phyloP scores from a whole-genome alignment of 2,329 filamentous ascomycete species.

The Trichoderma oligosporum region DNA sequence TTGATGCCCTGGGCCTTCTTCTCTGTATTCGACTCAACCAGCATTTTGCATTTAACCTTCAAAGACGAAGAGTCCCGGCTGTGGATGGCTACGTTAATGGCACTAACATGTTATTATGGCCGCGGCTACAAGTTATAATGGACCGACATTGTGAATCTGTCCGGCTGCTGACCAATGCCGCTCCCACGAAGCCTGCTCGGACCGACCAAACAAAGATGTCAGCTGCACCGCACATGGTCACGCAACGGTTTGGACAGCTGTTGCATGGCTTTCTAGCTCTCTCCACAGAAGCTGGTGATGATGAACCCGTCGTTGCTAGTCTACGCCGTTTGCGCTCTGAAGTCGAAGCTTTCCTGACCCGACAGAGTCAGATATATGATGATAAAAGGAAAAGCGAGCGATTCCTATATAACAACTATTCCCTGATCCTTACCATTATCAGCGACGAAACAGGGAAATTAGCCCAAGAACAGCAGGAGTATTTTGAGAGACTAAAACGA shows the following conservation, averaged over 20 bases:
- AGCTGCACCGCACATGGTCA: slow-evolving; percentile 83
- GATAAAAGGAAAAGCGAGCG: slow-evolving; percentile 79
- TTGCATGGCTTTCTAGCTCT: slow-evolving; percentile 78
- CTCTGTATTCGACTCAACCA: slow-evolving; percentile 93
- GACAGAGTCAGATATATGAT: slow-evolving; percentile 69
- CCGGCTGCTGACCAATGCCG: slow-evolving; percentile 57
- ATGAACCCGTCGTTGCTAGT: slow-evolving; percentile 85
- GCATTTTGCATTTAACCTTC: slow-evolving; percentile 88
- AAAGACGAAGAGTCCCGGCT: slow-evolving; percentile 83
- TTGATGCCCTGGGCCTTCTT: slow-evolving; percentile 80
- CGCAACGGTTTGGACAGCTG: slow-evolving; percentile 93
- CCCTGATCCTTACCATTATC: slow-evolving; percentile 88
- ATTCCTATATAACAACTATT: slow-evolving; percentile 96
- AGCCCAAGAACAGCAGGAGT: slow-evolving; percentile 67
- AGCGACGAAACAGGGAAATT: slow-evolving; percentile 71
- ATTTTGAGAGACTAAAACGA: slow-evolving; percentile 66
- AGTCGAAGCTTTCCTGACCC: slow-evolving; percentile 76
- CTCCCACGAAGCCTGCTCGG: slow-evolving; percentile 39
- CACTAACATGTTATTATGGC: slow-evolving; percentile 95
- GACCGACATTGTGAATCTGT: slow-evolving; percentile 88
- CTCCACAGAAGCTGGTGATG: slow-evolving; percentile 86
- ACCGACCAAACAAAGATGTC: slow-evolving; percentile 58
- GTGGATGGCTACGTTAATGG: slow-evolving; percentile 91
- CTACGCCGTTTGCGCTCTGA: slow-evolving; percentile 73
- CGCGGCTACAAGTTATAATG: slow-evolving; percentile 89